These are phyloP conservation scores for Boletellus ananiceps DNA, from an alignment of 768 basidiomycete genomes.

Conservation along the genomic window DNA sequence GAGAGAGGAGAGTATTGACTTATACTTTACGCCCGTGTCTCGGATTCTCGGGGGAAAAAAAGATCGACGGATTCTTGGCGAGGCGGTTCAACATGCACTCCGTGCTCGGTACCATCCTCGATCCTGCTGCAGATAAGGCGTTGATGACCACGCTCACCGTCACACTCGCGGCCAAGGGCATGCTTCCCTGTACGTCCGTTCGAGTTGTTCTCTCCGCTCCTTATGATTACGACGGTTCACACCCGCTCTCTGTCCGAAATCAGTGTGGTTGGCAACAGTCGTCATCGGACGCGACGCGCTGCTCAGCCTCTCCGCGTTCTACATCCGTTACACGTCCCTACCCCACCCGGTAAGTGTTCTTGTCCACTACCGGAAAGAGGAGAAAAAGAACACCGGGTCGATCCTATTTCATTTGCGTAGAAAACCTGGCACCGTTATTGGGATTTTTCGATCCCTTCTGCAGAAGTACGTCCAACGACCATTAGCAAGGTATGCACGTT, in stretches of 20 bases:
- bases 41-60: too few species aligned
- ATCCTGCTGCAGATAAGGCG: conserved; percentile 95
- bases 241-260: not conserved
- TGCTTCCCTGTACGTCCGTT: conserved; percentile 68
- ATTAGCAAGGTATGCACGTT: conserved; percentile 73
- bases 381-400: not conserved
- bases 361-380: not conserved
- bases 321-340: conserved; percentile 86
- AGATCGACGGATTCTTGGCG: conserved; percentile 93
- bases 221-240: not conserved
- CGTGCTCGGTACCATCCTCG: conserved; percentile 93
- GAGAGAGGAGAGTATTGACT: too few species aligned
- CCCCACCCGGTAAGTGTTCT: conserved; percentile 63
- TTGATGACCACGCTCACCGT: conserved; percentile 92
- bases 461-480: conserved; percentile 87
- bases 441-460: conserved; percentile 94
- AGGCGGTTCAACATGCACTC: conserved; percentile 80
- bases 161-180: conserved; percentile 75
- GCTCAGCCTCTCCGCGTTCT: conserved; percentile 85
- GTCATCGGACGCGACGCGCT: conserved; percentile 88
- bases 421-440: conserved; percentile 93
- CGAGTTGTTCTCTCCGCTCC: too few species aligned
- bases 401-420: conserved; percentile 34
- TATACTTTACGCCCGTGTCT: too few species aligned
- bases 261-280: conserved; percentile 80